These are phyloP conservation scores for Hanseniaspora valbyensis DNA, from an alignment of 805 yeast species.

Conservation along the genomic window DNA sequence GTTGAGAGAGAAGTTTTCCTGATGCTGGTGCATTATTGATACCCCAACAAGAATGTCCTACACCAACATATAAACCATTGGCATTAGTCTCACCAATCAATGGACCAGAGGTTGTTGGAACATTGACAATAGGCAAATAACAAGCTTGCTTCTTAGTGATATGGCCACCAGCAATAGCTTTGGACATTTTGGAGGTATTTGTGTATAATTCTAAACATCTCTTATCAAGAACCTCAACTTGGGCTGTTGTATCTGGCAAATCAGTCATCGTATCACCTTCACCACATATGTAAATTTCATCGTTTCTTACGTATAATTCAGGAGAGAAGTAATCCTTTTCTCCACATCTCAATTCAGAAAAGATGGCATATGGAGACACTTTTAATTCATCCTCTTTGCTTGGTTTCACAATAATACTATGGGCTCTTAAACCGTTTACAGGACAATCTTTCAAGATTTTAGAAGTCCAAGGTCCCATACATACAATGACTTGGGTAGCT, in stretches of 20 bases:
- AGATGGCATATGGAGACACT: constrained; percentile 88
- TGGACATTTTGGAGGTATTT: constrained; percentile 66
- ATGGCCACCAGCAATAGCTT: constrained; percentile 59
- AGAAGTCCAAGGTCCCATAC: constrained; percentile 97
- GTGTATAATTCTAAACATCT: constrained; percentile 80
- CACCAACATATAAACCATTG: constrained; percentile 61
- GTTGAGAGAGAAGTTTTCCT: constrained; percentile 83
- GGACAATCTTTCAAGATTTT: constrained; percentile 86
- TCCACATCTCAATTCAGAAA: constrained; percentile 78
- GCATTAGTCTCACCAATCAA: constrained; percentile 89
- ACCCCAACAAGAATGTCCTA: constrained; percentile 98
- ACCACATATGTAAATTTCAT: constrained; percentile 94
- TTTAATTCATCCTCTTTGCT: constrained; percentile 26
- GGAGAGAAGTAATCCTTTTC: constrained; percentile 67
- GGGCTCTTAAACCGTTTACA: constrained; percentile 86
- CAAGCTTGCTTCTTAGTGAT: constrained; percentile 84
- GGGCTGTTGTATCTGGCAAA: constrained; percentile 88
- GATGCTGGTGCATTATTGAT: constrained; percentile 96
- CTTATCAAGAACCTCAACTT: constrained; percentile 74
- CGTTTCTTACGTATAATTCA: constrained; percentile 87
- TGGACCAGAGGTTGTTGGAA: constrained; percentile 87
- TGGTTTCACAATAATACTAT: constrained; percentile 85
- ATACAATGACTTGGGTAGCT: constrained; percentile 70
- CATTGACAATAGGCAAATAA: constrained; percentile 86
- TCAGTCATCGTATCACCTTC: constrained; percentile 88